Percentiles rank a stretch among this genome's conserved stretches.
Conservation (phyloP, 2,329 filamentous ascomycete genomes). For the Cercospora beticola region DNA sequence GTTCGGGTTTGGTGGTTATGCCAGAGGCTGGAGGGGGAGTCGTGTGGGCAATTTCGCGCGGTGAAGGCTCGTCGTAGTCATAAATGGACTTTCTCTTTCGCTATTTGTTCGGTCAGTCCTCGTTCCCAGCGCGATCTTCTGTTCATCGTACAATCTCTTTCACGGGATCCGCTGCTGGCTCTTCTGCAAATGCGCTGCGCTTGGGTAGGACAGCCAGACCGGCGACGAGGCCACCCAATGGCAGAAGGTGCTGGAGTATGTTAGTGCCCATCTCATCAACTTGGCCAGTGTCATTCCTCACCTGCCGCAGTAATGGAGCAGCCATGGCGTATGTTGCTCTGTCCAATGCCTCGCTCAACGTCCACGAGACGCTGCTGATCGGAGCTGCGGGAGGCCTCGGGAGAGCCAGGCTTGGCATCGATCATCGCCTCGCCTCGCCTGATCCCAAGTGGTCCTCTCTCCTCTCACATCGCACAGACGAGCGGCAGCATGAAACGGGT, state of each 20-base stretch:
- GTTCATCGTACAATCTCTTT: conserved; percentile 30
- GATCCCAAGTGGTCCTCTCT: conserved; percentile 13
- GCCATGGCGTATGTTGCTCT: conserved; percentile 46
- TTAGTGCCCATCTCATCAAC: conserved; percentile 15
- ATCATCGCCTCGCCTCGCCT: conserved; percentile 3
- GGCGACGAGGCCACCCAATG: conserved; percentile 48
- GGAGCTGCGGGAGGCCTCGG: conserved; percentile 5
- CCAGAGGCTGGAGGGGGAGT: conserved; percentile 40
- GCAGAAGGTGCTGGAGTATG: conserved; percentile 49
- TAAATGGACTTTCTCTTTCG: conserved; percentile 67
- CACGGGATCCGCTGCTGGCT: conserved; percentile 35
- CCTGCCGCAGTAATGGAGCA: conserved; percentile 54
- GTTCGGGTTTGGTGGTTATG: conserved; percentile 36
- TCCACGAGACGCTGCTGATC: background rate
- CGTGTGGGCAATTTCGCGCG: conserved; percentile 42
- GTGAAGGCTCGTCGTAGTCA: conserved; percentile 53
- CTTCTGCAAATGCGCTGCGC: conserved; percentile 52
- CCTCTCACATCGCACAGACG: background rate
- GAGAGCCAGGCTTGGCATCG: conserved; percentile 6
- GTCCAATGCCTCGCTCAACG: conserved; percentile 22
- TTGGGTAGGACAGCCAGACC: conserved; percentile 50
- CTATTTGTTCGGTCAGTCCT: conserved; percentile 23
- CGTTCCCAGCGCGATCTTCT: background rate
- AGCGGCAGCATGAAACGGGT: conserved; percentile 39
- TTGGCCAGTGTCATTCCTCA: conserved; percentile 33